Base-by-base conservation (phyloP, 176 grass and related monocot species). In the Oryza meridionalis region DNA sequence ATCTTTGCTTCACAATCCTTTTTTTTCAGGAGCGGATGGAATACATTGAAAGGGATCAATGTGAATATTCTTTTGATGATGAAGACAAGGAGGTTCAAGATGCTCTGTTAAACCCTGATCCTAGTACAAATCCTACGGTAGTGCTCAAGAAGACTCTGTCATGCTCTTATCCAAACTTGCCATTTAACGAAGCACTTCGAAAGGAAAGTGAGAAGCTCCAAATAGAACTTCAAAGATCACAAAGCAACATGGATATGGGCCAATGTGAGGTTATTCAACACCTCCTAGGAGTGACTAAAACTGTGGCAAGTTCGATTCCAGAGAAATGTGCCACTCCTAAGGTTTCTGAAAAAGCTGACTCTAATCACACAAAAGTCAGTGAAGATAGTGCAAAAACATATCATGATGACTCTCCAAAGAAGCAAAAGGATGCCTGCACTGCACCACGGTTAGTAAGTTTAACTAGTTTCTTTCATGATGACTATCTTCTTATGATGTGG, bases 161-260 rank as follows among this genome's bases (percentile, higher is more conserved):
- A 42, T 92, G 91, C 77, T 94, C 96, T 53, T 99, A 99, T 65
- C 96, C 96, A 37, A 99, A 96, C 74, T 44, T 99, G 65, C 96
- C 96, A 27, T 96, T 99, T 47, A 88, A 94, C 27, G 87, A 99
- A 77, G 96, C 93, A 22, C 89, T 99, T 55, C 79, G 44, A 27
- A 99, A 96, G 77, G 96, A 99, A 89, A 96, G 87, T 42, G 96
- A 99, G 90, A 99, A 99, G 75, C 88, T 99, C 59, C 91, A 99
- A 78, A 87, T 94, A 69, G 96, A 99, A 68, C 86, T 99, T 81
- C 93, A 99, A 59, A 90, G 93, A 75, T 99, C 96, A 29, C 91
- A 95, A 55, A 91, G 87, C 58, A 92, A 79, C 79, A 92, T 97
- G 88, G 94, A 99, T 73, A 43, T 94, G 63, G 72, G 88, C 37